Evolutionary conservation across 768 basidiomycete genomes (phyloP).

Genomic region (Termitomyces sp.): DNA sequence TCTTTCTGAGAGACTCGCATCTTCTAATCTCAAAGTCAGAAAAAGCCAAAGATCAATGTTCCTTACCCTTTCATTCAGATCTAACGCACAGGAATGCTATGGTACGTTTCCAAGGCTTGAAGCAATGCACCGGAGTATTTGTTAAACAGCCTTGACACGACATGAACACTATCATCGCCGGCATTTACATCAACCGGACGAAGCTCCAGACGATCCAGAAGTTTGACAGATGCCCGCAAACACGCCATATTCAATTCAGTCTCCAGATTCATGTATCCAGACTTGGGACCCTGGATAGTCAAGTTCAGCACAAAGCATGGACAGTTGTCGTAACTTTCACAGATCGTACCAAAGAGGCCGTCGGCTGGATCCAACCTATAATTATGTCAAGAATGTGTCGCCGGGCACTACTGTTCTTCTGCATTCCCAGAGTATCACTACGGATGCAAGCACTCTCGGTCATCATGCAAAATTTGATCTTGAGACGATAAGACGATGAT

Average conservation of each 20-base stretch:
- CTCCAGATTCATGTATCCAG: conserved; percentile 31
- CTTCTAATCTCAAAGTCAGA: conserved; percentile 24
- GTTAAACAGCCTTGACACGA: conserved; percentile 73
- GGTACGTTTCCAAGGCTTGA: conserved; percentile 49
- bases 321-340: neutral
- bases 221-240: conserved; percentile 66
- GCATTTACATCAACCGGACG: conserved; percentile 47
- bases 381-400: conserved; percentile 71
- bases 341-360: conserved; percentile 37
- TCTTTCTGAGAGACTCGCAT: conserved; percentile 41
- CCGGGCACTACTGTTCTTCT: conserved; percentile 61
- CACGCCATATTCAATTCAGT: conserved; percentile 71
- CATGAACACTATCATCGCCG: conserved; percentile 61
- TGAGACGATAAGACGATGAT: conserved; percentile 52
- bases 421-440: conserved; percentile 52
- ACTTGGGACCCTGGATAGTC: conserved; percentile 26
- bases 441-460: conserved; percentile 64
- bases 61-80: neutral
- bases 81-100: conserved; percentile 31
- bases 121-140: conserved; percentile 67
- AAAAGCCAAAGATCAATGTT: neutral
- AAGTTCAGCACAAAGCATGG: neutral
- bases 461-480: conserved; percentile 69
- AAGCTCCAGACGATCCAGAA: conserved; percentile 72
- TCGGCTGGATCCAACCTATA: conserved; percentile 69